These are phyloP conservation scores for Mycena galopus DNA, from an alignment of 768 basidiomycete species.

Conservation along the genomic window DNA sequence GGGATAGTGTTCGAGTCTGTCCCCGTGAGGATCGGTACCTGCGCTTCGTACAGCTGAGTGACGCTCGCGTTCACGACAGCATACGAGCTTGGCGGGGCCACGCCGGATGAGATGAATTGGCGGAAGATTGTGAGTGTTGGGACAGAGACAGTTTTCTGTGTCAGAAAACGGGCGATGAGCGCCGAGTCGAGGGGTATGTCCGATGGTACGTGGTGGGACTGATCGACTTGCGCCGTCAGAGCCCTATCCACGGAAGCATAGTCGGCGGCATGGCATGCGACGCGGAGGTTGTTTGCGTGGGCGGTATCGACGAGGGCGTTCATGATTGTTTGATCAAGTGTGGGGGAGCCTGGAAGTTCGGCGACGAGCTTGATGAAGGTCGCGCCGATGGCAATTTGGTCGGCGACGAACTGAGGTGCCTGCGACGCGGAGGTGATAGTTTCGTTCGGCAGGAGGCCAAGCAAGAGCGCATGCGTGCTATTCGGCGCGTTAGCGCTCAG, in stretches of 20 bases:
- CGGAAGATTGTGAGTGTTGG: constrained; percentile 6
- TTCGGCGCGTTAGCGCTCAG: constrained; percentile 3
- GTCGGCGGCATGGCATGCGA: constrained; percentile 16
- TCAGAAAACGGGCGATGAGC: constrained; percentile 8
- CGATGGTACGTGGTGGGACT: constrained; percentile 5
- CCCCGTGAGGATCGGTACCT: constrained; percentile 16
- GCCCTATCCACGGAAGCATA: constrained; percentile 7
- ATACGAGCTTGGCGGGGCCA: background rate
- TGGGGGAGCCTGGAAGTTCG: background rate
- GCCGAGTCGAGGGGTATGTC: background rate
- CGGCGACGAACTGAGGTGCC: constrained; percentile 20
- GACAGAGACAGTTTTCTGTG: background rate
- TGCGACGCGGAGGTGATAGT: constrained; percentile 8
- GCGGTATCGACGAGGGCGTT: constrained; percentile 13
- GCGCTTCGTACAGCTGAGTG: background rate
- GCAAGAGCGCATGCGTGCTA: constrained; percentile 2
- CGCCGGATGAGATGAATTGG: too few relatives aligned
- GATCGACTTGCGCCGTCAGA: constrained; percentile 1
- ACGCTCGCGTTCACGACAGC: constrained; percentile 6
- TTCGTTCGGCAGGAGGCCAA: constrained; percentile 3
- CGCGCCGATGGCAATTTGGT: constrained; percentile 13
- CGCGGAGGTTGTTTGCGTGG: background rate
- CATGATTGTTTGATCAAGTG: constrained; percentile 19
- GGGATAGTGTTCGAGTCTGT: constrained; percentile 11
- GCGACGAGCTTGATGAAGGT: constrained; percentile 22